Evolutionary conservation across 2,329 filamentous ascomycete genomes (phyloP).

Genomic region (Aspergillus luchuensis): DNA sequence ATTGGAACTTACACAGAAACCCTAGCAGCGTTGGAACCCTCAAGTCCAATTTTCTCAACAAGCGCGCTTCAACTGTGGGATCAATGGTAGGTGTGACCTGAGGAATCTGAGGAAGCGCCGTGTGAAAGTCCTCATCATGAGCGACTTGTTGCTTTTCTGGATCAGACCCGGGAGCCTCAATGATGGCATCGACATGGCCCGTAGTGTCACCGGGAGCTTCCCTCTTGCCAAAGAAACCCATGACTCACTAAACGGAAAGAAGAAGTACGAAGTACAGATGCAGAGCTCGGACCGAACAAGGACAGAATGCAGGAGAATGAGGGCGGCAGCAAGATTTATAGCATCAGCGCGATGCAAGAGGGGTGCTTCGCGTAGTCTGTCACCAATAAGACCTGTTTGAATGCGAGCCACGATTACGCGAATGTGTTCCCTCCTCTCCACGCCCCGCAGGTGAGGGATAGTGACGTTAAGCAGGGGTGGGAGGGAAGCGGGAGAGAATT

Average conservation of each 20-base stretch:
- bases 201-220: not conserved
- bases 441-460: not conserved
- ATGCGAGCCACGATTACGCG: not conserved
- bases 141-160: slow-evolving; percentile 30
- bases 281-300: not conserved
- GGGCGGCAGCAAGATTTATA: not conserved
- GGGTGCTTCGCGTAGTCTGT: not conserved
- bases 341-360: not conserved
- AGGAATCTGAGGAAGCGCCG: slow-evolving; percentile 23
- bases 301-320: not conserved
- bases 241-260: slow-evolving; percentile 1
- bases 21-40: slow-evolving; percentile 39
- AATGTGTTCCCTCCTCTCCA: not conserved
- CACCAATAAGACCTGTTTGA: not conserved
- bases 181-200: slow-evolving; percentile 22
- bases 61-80: slow-evolving; percentile 36
- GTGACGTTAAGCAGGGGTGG: not conserved
- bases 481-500: not conserved
- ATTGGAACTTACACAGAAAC: slow-evolving; percentile 40
- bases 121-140: slow-evolving; percentile 25
- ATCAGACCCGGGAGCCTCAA: slow-evolving; percentile 25
- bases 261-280: not conserved
- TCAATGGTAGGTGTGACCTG: slow-evolving; percentile 30
- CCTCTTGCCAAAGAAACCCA: slow-evolving; percentile 16
- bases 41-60: slow-evolving; percentile 42